Evolutionary conservation across 352 stramenopile genomes (phyloP).

Genomic region (Phytophthora aleatoria): DNA sequence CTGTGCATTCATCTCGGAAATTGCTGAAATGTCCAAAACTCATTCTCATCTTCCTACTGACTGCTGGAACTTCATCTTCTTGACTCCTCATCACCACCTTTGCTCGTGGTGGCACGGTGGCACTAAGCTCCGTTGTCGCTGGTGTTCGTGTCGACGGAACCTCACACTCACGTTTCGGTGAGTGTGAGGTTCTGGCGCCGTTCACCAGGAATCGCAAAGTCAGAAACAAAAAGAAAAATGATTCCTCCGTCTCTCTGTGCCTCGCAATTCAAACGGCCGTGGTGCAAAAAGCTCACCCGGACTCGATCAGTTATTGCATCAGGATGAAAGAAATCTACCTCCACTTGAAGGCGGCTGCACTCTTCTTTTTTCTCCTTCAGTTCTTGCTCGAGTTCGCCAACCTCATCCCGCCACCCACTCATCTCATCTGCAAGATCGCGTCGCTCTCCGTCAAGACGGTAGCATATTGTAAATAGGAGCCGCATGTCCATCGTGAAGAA

Average conservation of each 20-base stretch:
- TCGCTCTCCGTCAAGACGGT: slow-evolving; percentile 16
- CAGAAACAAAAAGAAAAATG: too few species aligned
- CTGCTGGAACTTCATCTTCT: background rate
- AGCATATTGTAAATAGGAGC: too few species aligned
- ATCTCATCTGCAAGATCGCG: slow-evolving; percentile 18
- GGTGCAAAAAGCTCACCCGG: slow-evolving; percentile 29
- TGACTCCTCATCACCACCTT: too few species aligned
- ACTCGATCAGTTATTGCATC: slow-evolving; percentile 33
- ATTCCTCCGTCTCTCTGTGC: too few species aligned
- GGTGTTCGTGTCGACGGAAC: background rate
- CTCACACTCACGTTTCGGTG: too few species aligned
- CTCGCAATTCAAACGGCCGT: slow-evolving; percentile 4
- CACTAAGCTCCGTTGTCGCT: background rate
- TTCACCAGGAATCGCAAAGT: too few species aligned
- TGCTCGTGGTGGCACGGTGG: background rate
- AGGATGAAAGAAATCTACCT: slow-evolving; percentile 24
- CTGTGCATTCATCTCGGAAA: too few species aligned
- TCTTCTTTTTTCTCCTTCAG: slow-evolving; percentile 21
- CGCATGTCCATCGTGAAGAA: too few species aligned
- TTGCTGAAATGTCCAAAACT: too few species aligned
- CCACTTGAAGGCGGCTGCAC: slow-evolving; percentile 1
- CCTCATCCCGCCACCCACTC: slow-evolving; percentile 13
- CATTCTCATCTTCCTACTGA: too few species aligned
- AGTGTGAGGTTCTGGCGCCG: too few species aligned
- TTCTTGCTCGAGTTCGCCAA: slow-evolving; percentile 24